Percentiles rank a stretch among this genome's conserved stretches.
These are phyloP conservation scores for Trichoderma erinaceum DNA, from an alignment of 495 filamentous ascomycete genomes.

Conservation along the genomic window DNA sequence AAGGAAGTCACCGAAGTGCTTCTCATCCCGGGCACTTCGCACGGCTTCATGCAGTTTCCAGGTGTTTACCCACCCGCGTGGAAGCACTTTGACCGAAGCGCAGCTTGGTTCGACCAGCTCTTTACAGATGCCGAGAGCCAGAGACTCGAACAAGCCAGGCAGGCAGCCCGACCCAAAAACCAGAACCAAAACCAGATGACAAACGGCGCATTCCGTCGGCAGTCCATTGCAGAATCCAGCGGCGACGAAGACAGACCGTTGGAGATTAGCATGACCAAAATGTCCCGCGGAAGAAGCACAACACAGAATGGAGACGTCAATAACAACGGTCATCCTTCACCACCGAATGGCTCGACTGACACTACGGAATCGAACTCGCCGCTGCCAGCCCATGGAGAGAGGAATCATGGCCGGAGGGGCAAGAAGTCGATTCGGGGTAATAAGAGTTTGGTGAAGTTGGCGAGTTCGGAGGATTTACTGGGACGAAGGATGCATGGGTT, in stretches of 20 bases:
- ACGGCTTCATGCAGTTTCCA: slow-evolving; percentile 91
- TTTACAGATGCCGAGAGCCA: slow-evolving; percentile 49
- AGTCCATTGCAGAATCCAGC: slow-evolving; percentile 54
- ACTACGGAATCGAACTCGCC: not conserved
- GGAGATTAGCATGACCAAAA: slow-evolving; percentile 62
- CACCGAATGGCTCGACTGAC: not conserved
- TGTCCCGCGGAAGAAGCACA: slow-evolving; percentile 24
- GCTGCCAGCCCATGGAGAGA: slow-evolving; percentile 24
- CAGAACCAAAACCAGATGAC: not conserved
- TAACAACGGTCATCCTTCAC: not conserved
- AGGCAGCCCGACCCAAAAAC: not conserved
- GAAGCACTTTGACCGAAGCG: slow-evolving; percentile 69
- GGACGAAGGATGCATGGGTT: slow-evolving; percentile 26
- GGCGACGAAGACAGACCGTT: slow-evolving; percentile 73
- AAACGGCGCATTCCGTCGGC: slow-evolving; percentile 29
- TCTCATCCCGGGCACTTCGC: slow-evolving; percentile 78
- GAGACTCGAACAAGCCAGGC: slow-evolving; percentile 22
- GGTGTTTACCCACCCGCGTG: slow-evolving; percentile 79
- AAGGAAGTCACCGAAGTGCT: slow-evolving; percentile 72
- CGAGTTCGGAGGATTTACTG: slow-evolving; percentile 30
- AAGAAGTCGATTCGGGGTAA: slow-evolving; percentile 28
- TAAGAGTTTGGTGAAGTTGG: slow-evolving; percentile 61
- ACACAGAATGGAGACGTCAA: not conserved
- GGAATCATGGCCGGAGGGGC: slow-evolving; percentile 28
- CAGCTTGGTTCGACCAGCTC: slow-evolving; percentile 68